These are phyloP conservation scores for Pseudonitzschia multiseries DNA, from an alignment of 108 stramenopile genomes.

Conservation along the genomic window DNA sequence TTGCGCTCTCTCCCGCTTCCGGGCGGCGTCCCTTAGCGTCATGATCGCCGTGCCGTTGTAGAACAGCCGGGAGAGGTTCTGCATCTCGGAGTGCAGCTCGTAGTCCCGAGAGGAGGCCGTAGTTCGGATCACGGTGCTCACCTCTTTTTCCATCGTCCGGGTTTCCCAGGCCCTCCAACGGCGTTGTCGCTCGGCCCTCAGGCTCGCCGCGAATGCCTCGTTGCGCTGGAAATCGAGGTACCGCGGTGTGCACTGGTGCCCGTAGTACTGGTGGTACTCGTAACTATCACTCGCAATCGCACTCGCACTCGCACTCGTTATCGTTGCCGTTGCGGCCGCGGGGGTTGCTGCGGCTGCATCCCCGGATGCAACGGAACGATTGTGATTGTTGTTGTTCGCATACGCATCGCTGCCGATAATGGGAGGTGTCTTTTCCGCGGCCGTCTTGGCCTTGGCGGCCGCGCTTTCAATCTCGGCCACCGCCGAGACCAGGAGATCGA, in stretches of 20 bases:
- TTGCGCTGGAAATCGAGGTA: slow-evolving; percentile 76
- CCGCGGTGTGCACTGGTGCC: slow-evolving; percentile 44
- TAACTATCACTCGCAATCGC: neutral
- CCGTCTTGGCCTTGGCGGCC: neutral
- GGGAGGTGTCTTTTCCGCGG: neutral
- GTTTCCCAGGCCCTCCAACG: slow-evolving; percentile 63
- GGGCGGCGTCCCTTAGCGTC: slow-evolving; percentile 49
- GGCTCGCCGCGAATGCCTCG: slow-evolving; percentile 69
- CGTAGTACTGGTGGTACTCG: slow-evolving; percentile 4
- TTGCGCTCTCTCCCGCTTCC: slow-evolving; percentile 33
- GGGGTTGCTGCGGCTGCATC: too few species aligned
- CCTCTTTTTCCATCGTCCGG: slow-evolving; percentile 26
- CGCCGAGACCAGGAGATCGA: neutral
- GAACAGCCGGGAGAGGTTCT: slow-evolving; percentile 66
- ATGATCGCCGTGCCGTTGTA: slow-evolving; percentile 71
- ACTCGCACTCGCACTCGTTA: neutral
- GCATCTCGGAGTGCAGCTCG: slow-evolving; percentile 64
- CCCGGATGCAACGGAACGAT: too few species aligned
- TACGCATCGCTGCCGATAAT: neutral
- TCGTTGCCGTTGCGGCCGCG: too few species aligned
- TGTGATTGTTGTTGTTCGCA: too few species aligned
- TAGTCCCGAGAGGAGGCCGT: slow-evolving; percentile 49
- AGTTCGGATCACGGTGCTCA: slow-evolving; percentile 47
- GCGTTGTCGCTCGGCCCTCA: slow-evolving; percentile 70
- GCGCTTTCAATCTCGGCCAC: neutral